A percentile compares a stretch with the other conserved stretches of the same genome.
phyloP scores from a whole-genome alignment of 495 filamentous ascomycete species.

The Aspergillus asperescens region DNA sequence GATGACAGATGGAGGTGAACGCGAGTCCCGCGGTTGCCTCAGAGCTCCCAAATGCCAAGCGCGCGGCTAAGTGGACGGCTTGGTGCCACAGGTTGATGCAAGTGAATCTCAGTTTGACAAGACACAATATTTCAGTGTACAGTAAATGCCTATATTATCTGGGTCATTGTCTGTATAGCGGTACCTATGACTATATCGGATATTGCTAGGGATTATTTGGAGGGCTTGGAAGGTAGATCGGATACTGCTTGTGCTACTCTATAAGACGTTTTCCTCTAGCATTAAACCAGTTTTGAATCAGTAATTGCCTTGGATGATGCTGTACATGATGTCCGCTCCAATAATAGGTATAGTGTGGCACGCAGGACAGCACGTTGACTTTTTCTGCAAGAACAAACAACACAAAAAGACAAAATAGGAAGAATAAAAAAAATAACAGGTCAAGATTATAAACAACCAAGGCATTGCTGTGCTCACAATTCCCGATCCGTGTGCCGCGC shows the following conservation, averaged over 20 bases:
- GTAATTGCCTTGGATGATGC: constrained; percentile 5
- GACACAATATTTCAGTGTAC: neutral
- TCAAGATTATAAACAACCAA: constrained; percentile 34
- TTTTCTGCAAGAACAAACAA: constrained; percentile 13
- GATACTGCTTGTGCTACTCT: too few relatives aligned
- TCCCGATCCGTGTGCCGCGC: constrained; percentile 22
- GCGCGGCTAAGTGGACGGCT: constrained; percentile 20
- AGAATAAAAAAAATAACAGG: constrained; percentile 12
- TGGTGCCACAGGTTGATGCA: neutral
- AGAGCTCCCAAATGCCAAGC: constrained; percentile 26
- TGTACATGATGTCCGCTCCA: constrained; percentile 18
- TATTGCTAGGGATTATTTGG: too few relatives aligned
- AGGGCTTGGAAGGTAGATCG: too few relatives aligned
- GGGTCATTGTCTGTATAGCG: too few relatives aligned
- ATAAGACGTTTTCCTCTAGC: too few relatives aligned
- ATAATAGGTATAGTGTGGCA: constrained; percentile 11
- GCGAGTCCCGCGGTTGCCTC: constrained; percentile 26
- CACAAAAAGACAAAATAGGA: constrained; percentile 11
- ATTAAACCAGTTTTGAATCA: too few relatives aligned
- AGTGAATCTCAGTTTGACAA: neutral
- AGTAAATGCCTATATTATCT: too few relatives aligned
- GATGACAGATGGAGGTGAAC: constrained; percentile 28
- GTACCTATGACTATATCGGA: too few relatives aligned
- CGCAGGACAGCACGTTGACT: constrained; percentile 18
- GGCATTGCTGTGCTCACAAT: constrained; percentile 38